Percentiles rank a stretch among this genome's conserved stretches.
Conservation (phyloP, 2,329 filamentous ascomycete genomes). For the Fusarium drepaniforme region DNA sequence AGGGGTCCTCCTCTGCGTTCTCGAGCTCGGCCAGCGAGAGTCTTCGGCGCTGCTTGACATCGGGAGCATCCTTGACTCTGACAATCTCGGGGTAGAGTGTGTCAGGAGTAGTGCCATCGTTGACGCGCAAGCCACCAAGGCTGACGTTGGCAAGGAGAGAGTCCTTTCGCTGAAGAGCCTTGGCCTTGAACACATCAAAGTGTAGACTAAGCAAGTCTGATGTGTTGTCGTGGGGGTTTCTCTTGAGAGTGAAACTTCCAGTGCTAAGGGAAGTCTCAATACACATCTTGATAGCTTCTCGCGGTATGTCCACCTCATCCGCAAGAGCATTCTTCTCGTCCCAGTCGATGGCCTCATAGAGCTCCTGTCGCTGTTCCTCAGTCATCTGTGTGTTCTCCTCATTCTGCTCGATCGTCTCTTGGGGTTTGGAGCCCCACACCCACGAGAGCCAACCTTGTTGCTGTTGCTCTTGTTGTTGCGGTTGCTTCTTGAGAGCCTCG, state of each 20-base stretch:
- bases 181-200: constrained; percentile 95
- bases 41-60: constrained; percentile 58
- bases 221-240: constrained; percentile 70
- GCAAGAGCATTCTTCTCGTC: constrained; percentile 93
- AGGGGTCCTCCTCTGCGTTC: constrained; percentile 71
- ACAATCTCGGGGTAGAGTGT: constrained; percentile 96
- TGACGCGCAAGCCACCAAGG: constrained; percentile 91
- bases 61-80: constrained; percentile 88
- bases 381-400: constrained; percentile 88
- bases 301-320: constrained; percentile 88
- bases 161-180: constrained; percentile 89
- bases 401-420: constrained; percentile 67
- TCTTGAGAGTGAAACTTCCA: constrained; percentile 94
- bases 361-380: constrained; percentile 94
- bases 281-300: constrained; percentile 93
- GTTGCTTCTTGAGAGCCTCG: constrained; percentile 79
- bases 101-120: constrained; percentile 93
- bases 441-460: constrained; percentile 92
- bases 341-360: constrained; percentile 98
- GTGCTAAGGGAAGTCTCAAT: constrained; percentile 94
- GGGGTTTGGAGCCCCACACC: constrained; percentile 87
- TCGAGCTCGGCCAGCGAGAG: constrained; percentile 68
- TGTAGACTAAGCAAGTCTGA: constrained; percentile 90
- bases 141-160: constrained; percentile 91
- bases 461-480: constrained; percentile 68